Evolutionary conservation across 2,329 filamentous ascomycete species (phyloP).

Genomic region (Sclerotinia spermophila): DNA sequence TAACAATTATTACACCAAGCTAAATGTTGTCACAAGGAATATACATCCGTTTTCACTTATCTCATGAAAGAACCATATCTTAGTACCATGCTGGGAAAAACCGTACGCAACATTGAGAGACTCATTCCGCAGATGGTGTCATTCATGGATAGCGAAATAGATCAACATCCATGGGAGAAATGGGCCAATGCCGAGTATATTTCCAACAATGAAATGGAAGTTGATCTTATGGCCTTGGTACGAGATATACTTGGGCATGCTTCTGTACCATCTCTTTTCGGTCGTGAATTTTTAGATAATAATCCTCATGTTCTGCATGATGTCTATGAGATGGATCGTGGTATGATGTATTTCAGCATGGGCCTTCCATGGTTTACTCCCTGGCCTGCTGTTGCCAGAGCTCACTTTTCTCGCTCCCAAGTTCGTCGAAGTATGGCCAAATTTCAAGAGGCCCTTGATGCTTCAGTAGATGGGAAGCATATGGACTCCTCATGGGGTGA

Average conservation of each 20-base stretch:
- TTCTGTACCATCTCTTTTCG: constrained; percentile 50
- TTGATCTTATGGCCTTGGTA: constrained; percentile 49
- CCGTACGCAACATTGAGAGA: constrained; percentile 41
- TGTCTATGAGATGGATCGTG: constrained; percentile 52
- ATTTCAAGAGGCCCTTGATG: constrained; percentile 43
- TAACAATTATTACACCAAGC: constrained; percentile 26
- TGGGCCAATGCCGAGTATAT: constrained; percentile 43
- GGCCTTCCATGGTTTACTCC: constrained; percentile 55
- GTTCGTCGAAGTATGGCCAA: constrained; percentile 41
- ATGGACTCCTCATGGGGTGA: constrained; percentile 44
- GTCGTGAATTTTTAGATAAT: constrained; percentile 48
- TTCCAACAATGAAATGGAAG: constrained; percentile 48
- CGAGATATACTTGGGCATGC: constrained; percentile 54
- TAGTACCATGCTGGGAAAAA: constrained; percentile 40
- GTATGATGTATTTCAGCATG: constrained; percentile 50
- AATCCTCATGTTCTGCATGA: constrained; percentile 52
- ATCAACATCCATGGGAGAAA: constrained; percentile 61
- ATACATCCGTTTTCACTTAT: constrained; percentile 27
- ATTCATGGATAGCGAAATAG: constrained; percentile 55
- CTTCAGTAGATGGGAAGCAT: constrained; percentile 42
- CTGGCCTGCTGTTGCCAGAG: constrained; percentile 47
- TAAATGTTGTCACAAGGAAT: constrained; percentile 18
- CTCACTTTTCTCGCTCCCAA: constrained; percentile 45
- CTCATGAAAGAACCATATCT: constrained; percentile 48
- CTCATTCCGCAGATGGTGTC: constrained; percentile 55